A percentile compares a stretch with the other conserved stretches of the same genome.
These are phyloP conservation scores for Schizonepeta tenuifolia DNA, from an alignment of 257 asterid genomes.

Conservation along the genomic window DNA sequence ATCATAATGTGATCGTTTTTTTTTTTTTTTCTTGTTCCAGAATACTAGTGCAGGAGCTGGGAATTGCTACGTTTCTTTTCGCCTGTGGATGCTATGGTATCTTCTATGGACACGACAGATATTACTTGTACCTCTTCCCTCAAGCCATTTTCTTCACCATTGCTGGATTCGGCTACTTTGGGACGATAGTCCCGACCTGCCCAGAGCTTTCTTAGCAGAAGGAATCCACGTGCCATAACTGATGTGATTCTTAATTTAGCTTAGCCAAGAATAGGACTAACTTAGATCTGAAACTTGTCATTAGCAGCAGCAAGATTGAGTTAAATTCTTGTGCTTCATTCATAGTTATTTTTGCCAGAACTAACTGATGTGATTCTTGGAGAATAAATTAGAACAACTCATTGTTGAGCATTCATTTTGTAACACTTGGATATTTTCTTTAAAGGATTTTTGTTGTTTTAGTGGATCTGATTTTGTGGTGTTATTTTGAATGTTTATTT, in stretches of 20 bases:
- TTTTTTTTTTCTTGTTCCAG: constrained; percentile 23
- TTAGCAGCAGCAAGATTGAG: not conserved
- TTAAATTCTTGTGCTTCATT: constrained; percentile 11
- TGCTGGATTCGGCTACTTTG: constrained; percentile 57
- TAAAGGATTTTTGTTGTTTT: constrained; percentile 7
- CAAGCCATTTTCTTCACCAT: constrained; percentile 53
- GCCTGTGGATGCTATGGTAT: constrained; percentile 53
- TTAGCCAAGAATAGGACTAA: constrained; percentile 30
- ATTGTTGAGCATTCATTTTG: constrained; percentile 28
- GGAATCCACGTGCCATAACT: constrained; percentile 11
- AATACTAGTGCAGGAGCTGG: constrained; percentile 47
- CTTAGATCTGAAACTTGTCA: constrained; percentile 9
- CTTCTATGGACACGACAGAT: constrained; percentile 45
- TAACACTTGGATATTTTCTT: constrained; percentile 17
- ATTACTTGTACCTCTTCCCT: constrained; percentile 51
- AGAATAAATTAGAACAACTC: not conserved
- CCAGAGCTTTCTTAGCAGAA: constrained; percentile 27
- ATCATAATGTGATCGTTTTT: not conserved
- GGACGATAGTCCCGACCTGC: constrained; percentile 40
- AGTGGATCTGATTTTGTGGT: not conserved
- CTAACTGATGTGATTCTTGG: not conserved
- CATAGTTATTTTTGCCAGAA: not conserved
- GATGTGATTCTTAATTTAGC: not conserved
- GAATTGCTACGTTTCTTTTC: constrained; percentile 43
- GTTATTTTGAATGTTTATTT: not conserved